Evolutionary conservation across 495 filamentous ascomycete genomes (phyloP), one percentile per base, ranked within the genome.

Genomic region (Corynascus novoguineensis): DNA sequence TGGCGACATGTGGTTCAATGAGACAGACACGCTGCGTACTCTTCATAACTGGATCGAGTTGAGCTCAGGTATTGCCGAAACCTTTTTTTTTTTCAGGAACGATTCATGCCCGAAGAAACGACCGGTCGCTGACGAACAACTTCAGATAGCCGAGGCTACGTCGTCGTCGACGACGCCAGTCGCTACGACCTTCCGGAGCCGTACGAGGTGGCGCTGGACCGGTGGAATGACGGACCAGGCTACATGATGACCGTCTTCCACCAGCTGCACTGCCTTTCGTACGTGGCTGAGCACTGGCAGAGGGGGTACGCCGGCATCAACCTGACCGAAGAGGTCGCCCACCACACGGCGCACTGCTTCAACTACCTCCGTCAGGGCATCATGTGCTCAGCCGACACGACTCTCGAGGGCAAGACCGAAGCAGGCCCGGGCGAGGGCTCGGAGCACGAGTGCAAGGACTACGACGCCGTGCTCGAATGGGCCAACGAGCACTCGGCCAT

Each of bases 201-300:
- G 0, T 75, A 73, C 61, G 66, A 37, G 24, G 61, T 71, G 14
- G 50, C 58, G 7, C 41, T 76, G 1, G 61, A 70, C 57, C 68
- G 70, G 17, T 51, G 64, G 10, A 53, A 57, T 0, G 64, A 75
- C 32, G 74, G 73, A 3, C 72, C 72, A 3, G 73, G 68, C 1
- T 78, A 70, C 64, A 76, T 78, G 75, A 73, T 81, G 63, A 72
- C 73, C 25, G 75, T 78, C 12, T 78, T 79, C 59, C 76, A 81
- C 63, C 77, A 80, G 57, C 70, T 81, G 3, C 77, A 81, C 56
- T 80, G 78, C 57, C 64, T 81, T 31, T 77, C 73, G 10, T 77
- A 76, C 54, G 42, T 78, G 25, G 66, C 71, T 6, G 62, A 71
- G 59, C 68, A 75, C 40, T 75, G 65, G 58, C 74, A 75, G 50